Conservation (phyloP, 2,329 filamentous ascomycete genomes). For the Claviceps spartinae region DNA sequence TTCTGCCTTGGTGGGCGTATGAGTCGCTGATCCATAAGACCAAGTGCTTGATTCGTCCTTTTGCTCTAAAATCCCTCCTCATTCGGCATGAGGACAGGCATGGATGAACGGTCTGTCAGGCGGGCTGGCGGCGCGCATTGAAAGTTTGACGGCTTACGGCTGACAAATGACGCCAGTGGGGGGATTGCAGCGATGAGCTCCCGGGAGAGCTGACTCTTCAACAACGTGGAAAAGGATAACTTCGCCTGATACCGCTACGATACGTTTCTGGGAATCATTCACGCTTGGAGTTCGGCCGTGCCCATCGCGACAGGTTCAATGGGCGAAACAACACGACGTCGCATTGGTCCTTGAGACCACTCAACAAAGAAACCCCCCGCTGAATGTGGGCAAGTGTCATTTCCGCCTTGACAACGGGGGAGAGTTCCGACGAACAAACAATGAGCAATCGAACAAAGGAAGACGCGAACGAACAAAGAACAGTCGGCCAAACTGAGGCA, state of each 20-base stretch:
- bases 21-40: conserved; percentile 7
- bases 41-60: background rate
- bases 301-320: background rate
- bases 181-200: background rate
- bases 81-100: background rate
- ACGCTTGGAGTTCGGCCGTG: background rate
- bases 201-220: background rate
- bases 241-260: background rate
- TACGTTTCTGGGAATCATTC: background rate
- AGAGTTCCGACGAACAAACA: background rate
- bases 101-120: background rate
- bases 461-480: background rate
- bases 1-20: conserved; percentile 29
- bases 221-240: background rate
- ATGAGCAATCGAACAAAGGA: background rate
- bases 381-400: background rate
- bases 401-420: background rate
- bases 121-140: background rate
- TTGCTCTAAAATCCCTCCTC: background rate
- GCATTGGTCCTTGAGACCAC: background rate
- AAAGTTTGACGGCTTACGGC: background rate
- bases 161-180: conserved; percentile 1
- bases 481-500: background rate
- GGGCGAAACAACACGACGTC: background rate
- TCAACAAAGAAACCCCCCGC: background rate